Evolutionary conservation across 2,329 filamentous ascomycete genomes (phyloP).

Genomic region (Fusarium nanum): DNA sequence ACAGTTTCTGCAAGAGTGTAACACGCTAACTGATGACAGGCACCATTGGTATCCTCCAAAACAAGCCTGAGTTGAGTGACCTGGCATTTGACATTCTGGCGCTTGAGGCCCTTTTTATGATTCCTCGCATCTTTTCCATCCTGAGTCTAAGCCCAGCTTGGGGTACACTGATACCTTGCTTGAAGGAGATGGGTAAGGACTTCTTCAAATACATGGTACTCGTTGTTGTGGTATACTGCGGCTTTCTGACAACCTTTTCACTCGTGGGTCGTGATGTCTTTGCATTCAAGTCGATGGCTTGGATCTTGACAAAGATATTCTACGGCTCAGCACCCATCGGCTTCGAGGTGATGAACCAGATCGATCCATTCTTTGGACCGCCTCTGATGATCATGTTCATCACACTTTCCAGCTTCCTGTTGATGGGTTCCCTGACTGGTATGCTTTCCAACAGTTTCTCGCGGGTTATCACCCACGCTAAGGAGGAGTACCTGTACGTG

Average conservation of each 20-base stretch:
- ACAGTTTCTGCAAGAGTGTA: accelerated
- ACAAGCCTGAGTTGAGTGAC: conserved; percentile 74
- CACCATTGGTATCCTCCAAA: conserved; percentile 56
- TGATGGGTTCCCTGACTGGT: conserved; percentile 82
- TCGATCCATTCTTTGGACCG: conserved; percentile 69
- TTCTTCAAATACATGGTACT: conserved; percentile 87
- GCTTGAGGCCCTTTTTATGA: conserved; percentile 88
- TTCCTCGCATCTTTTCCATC: conserved; percentile 88
- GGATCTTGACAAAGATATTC: conserved; percentile 83
- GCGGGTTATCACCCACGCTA: conserved; percentile 70
- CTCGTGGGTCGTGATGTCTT: conserved; percentile 79
- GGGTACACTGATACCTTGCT: conserved; percentile 87
- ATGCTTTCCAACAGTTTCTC: conserved; percentile 82
- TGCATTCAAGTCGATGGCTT: conserved; percentile 74
- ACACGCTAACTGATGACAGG: conserved; percentile 42
- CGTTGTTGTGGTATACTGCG: conserved; percentile 84
- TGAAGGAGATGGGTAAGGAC: conserved; percentile 95
- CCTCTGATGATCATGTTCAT: conserved; percentile 79
- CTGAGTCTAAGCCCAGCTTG: conserved; percentile 90
- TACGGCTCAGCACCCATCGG: conserved; percentile 81
- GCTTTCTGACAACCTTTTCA: conserved; percentile 89
- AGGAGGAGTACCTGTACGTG: conserved; percentile 83
- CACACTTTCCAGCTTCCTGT: conserved; percentile 79
- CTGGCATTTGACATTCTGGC: conserved; percentile 90
- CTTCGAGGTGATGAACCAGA: conserved; percentile 74